A percentile compares a stretch with the other conserved stretches of the same genome.
Conservation (phyloP, 257 asterid species). For the Solanum piurae region DNA sequence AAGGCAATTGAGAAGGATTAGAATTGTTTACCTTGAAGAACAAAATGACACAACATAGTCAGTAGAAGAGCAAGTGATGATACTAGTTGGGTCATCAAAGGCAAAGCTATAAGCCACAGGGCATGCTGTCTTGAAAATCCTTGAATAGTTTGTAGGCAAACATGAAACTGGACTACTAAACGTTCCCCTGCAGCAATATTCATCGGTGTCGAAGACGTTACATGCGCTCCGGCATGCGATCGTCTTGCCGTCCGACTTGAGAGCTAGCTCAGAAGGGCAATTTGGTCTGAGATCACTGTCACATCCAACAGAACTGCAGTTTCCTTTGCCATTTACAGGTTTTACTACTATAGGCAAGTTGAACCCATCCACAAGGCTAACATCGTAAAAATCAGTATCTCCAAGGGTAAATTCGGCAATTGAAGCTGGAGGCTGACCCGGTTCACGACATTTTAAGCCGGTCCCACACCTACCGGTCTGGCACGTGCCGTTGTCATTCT, state of each 20-base stretch:
- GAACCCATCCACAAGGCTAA: constrained; percentile 70
- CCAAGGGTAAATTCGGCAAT: constrained; percentile 57
- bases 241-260: constrained; percentile 14
- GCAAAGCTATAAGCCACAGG: constrained; percentile 59
- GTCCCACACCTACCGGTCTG: constrained; percentile 51
- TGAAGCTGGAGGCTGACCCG: constrained; percentile 52
- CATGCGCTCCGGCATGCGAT: constrained; percentile 61
- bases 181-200: constrained; percentile 44
- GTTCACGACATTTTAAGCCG: constrained; percentile 23
- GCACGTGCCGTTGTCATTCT: constrained; percentile 36
- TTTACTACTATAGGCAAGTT: constrained; percentile 44
- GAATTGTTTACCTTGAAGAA: constrained; percentile 28
- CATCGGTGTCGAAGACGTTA: constrained; percentile 32
- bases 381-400: constrained; percentile 38
- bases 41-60: constrained; percentile 47
- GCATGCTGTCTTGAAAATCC: constrained; percentile 41
- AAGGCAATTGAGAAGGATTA: background rate
- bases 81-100: constrained; percentile 42
- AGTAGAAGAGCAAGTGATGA: constrained; percentile 41
- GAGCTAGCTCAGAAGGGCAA: constrained; percentile 45
- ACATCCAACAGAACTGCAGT: constrained; percentile 49
- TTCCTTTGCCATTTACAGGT: constrained; percentile 42
- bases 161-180: constrained; percentile 37
- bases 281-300: constrained; percentile 35
- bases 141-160: constrained; percentile 50